A percentile compares a stretch with the other conserved stretches of the same genome.
phyloP scores from a whole-genome alignment of 306 rosid genomes.

The Betula pendula region DNA sequence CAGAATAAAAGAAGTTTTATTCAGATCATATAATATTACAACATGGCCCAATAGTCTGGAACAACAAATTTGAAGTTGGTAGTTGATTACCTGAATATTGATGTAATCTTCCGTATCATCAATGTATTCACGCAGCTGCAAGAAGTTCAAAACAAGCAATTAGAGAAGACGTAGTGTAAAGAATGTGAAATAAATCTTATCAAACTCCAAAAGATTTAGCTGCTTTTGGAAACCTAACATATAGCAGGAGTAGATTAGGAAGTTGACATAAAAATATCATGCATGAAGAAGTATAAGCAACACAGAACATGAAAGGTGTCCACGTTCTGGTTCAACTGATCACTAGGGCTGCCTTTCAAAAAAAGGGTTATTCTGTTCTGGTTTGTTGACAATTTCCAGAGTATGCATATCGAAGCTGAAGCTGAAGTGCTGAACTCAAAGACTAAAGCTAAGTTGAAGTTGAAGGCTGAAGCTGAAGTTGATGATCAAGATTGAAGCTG shows the following conservation, averaged over 20 bases:
- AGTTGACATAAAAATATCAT: constrained; percentile 4
- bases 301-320: background rate
- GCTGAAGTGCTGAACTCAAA: too few species aligned
- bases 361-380: background rate
- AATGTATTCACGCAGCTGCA: constrained; percentile 82
- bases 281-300: background rate
- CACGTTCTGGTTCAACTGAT: background rate
- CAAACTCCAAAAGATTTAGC: background rate
- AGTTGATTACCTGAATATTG: constrained; percentile 65
- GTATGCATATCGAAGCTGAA: too few species aligned
- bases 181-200: background rate
- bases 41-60: background rate
- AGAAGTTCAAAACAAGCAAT: constrained; percentile 22
- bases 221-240: background rate
- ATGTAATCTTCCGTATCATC: constrained; percentile 93
- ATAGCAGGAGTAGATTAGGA: constrained; percentile 10
- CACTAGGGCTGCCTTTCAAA: too few species aligned
- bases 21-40: constrained; percentile 15
- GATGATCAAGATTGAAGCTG: too few species aligned
- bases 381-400: background rate
- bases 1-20: constrained; percentile 24
- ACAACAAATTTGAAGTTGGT: background rate
- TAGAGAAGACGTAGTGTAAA: background rate
- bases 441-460: too few species aligned
- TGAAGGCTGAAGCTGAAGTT: too few species aligned